Evolutionary conservation across 495 filamentous ascomycete genomes (phyloP).

Genomic region (Tuber brumale): DNA sequence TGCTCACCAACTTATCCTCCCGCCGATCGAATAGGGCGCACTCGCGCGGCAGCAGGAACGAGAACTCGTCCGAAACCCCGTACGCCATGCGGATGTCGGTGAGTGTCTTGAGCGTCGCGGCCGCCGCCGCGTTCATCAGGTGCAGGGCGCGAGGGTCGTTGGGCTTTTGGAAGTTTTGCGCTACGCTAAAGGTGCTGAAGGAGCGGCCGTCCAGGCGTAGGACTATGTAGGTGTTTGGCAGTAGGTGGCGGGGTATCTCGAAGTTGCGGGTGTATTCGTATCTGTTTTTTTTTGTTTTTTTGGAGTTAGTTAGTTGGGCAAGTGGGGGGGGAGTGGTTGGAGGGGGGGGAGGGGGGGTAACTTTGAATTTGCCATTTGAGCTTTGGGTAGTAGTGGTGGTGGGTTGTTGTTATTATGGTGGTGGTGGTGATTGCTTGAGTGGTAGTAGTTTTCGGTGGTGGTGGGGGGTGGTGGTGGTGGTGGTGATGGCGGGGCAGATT

Average conservation of each 20-base stretch:
- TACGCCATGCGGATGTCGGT: slow-evolving; percentile 83
- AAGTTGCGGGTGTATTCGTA: slow-evolving; percentile 91
- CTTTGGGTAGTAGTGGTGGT: slow-evolving; percentile 11
- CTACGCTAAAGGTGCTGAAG: slow-evolving; percentile 73
- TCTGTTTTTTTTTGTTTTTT: slow-evolving; percentile 45
- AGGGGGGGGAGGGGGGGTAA: slow-evolving; percentile 33
- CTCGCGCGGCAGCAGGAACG: slow-evolving; percentile 75
- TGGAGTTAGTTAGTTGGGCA: slow-evolving; percentile 17
- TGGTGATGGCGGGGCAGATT: not conserved
- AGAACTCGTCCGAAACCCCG: slow-evolving; percentile 85
- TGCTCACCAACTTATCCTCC: slow-evolving; percentile 79
- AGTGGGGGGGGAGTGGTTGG: not conserved
- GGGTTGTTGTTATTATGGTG: not conserved
- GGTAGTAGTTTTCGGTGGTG: not conserved
- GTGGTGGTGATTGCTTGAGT: not conserved
- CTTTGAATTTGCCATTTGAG: slow-evolving; percentile 60
- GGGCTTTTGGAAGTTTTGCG: slow-evolving; percentile 80
- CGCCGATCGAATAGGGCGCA: slow-evolving; percentile 80
- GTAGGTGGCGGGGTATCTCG: slow-evolving; percentile 69
- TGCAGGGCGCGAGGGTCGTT: slow-evolving; percentile 82
- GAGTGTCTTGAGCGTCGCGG: slow-evolving; percentile 72
- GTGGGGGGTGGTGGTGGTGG: not conserved
- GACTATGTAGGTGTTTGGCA: slow-evolving; percentile 90
- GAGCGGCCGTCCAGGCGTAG: slow-evolving; percentile 86
- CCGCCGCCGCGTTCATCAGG: slow-evolving; percentile 89